Conservation (phyloP, 352 stramenopile species). For the Pythium utonaiense region DNA sequence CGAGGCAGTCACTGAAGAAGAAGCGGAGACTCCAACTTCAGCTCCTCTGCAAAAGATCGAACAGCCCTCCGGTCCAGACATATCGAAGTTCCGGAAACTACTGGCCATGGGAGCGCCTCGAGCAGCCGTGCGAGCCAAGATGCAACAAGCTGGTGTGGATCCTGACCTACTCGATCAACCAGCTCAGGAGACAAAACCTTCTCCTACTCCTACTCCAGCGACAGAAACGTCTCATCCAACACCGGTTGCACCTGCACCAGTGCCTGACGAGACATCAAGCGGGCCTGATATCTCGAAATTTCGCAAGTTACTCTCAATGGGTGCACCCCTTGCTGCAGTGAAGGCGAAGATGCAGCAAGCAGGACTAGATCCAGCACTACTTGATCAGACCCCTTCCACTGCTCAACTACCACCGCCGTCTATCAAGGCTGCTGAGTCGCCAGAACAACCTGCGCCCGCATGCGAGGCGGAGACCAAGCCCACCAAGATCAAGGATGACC, state of each 20-base stretch:
- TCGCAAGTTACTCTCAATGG: constrained; percentile 91
- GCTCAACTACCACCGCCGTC: constrained; percentile 38
- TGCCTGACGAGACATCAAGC: constrained; percentile 1
- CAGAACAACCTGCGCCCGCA: neutral
- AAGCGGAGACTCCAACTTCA: constrained; percentile 9
- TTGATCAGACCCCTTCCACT: constrained; percentile 42
- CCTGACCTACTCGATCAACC: constrained; percentile 18
- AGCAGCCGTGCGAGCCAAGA: constrained; percentile 24
- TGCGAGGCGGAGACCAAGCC: constrained; percentile 16
- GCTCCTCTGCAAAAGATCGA: neutral
- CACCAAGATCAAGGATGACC: constrained; percentile 20
- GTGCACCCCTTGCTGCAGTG: constrained; percentile 66
- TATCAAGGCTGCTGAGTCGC: constrained; percentile 49
- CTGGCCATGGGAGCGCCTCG: constrained; percentile 21
- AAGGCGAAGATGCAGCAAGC: constrained; percentile 68
- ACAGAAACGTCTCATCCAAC: neutral
- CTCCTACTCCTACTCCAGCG: neutral
- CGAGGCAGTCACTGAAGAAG: constrained; percentile 23
- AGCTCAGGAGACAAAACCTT: neutral
- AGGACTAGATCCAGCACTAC: constrained; percentile 48
- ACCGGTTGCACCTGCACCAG: neutral
- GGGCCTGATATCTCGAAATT: constrained; percentile 66
- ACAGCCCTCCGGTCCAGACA: neutral
- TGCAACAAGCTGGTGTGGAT: constrained; percentile 26
- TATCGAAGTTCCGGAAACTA: constrained; percentile 26